phyloP scores from a whole-genome alignment of 805 yeast genomes.

The Myxozyma neotropica region DNA sequence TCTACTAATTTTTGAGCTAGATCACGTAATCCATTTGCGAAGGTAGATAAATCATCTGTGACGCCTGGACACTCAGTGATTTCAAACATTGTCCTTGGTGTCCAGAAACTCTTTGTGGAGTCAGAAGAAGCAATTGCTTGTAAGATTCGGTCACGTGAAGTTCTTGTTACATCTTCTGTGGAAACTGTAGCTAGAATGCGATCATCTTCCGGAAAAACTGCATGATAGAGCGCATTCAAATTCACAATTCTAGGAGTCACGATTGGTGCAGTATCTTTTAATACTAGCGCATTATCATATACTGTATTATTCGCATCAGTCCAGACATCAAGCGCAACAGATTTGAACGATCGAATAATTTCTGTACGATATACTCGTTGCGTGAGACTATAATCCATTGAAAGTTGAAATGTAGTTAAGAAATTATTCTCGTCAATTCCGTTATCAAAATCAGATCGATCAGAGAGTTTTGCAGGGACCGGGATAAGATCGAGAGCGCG shows the following conservation, averaged over 20 bases:
- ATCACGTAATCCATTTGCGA: not conserved
- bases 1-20: not conserved
- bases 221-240: conserved; percentile 22
- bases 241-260: conserved; percentile 17
- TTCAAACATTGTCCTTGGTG: not conserved
- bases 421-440: conserved; percentile 9
- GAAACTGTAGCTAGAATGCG: conserved; percentile 11
- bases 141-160: not conserved
- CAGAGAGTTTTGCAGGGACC: not conserved
- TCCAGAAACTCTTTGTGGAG: too few species aligned
- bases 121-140: not conserved
- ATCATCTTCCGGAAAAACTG: conserved; percentile 16
- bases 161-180: not conserved
- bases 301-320: not conserved
- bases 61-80: conserved; percentile 8
- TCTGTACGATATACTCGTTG: conserved; percentile 13
- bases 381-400: conserved; percentile 9
- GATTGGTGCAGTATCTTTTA: conserved; percentile 15
- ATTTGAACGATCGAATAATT: not conserved
- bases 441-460: not conserved
- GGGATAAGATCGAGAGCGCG: conserved; percentile 5
- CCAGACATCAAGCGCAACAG: conserved; percentile 11
- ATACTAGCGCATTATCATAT: not conserved
- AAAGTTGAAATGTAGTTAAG: conserved; percentile 14
- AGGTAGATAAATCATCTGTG: conserved; percentile 1